Evolutionary conservation across 2,329 filamentous ascomycete species (phyloP), one percentile per base, ranked within the genome.

Genomic region (Microcyclospora tardicrescens): DNA sequence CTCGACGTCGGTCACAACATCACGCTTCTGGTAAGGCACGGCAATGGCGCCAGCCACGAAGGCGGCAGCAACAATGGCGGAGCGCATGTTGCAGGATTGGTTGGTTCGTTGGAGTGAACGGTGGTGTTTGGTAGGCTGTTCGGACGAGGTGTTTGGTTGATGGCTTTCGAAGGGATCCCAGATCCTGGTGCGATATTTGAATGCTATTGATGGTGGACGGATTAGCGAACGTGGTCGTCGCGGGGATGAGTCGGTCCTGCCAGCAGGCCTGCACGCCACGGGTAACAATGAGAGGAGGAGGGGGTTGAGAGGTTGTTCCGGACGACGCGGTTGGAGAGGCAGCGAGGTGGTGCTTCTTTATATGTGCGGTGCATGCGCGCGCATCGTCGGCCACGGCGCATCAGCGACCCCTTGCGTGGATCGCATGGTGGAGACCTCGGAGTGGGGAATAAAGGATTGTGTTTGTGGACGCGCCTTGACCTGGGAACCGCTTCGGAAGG

Each of bases 41-140:
- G 60, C 58, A 35, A 62, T 40, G 34, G 52, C 58, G 40, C 51
- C 50, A 39, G 53, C 58, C 39, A 53, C 59, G 37, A 63, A 52
- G 40, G 57, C 58, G 29, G 56, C 59, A 38, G 56, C 41, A 43
- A 56, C 40, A 36, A 62, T 29, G 31, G 55, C 44, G 35, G 58
- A 57, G 47, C 56, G 60, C 60, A 63, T 47, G 39, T 28, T 51
- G 40, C 37, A 24, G 19, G 19, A 24, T 24, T 24, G 19, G 19
- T 24, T 49, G 14, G 14, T 32, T n/a, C 42, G 41, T 48, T 43
- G 32, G 37, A 40, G 46, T 41, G 48, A 45, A 39, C 48, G 38
- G 33, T 34, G 33, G 28, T 36, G 36, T 16, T 35, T 35, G 16
- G 27, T 16, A 12, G 35, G 33, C 34, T 14, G 9, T 10, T 35